Base-by-base conservation (phyloP, 179 eudicot species). In the Spinacia oleracea region DNA sequence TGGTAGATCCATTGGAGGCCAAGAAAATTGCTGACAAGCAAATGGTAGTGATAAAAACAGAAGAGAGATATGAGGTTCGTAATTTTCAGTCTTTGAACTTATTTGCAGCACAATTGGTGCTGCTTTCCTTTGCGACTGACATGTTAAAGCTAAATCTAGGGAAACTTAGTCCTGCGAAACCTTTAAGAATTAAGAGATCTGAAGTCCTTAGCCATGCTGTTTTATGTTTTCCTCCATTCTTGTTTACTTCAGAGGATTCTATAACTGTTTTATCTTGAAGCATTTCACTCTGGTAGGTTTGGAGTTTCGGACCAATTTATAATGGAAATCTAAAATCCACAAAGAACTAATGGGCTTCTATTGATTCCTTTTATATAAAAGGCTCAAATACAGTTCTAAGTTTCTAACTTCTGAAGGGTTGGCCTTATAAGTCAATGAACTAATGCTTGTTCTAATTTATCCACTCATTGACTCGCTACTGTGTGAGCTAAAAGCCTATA, bases 1-100 rank as follows among this genome's bases (percentile, higher is more conserved):
- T 96, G 99, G 98, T 96, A 72, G 97, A 96, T 86, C 98, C 98
- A 16, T 45, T 91, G 83, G 99, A 96, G 84, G 99, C 99, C 80
- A 96, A 96, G 84, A 86, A 89, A 81, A 81, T 96, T 86, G 99
- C 99, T 71, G 91, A 89, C 56, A 89, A 87, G 79, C 92, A 96
- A 88, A 90, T 91, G 97, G 89, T 77, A 78, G 81, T 78, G 74
- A 87, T 91, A 58, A 88, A 84, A 84, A 88, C 91, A 18, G 92
- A 83, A 86, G 94, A 93, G 85, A 86, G 78, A 72, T 60, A 88
- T 48, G 75, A 87, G 88, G 99, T 93, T 84, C 81, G 94, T 73
- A 18, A 18, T 31, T 31, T 58, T 63, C 35, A 14, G 64, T 77
- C 38, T 11, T 31, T 51, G 71, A 20, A 59, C 35, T 56, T 43